phyloP scores from a whole-genome alignment of 352 stramenopile species.

The Globisporangium cederbergense region DNA sequence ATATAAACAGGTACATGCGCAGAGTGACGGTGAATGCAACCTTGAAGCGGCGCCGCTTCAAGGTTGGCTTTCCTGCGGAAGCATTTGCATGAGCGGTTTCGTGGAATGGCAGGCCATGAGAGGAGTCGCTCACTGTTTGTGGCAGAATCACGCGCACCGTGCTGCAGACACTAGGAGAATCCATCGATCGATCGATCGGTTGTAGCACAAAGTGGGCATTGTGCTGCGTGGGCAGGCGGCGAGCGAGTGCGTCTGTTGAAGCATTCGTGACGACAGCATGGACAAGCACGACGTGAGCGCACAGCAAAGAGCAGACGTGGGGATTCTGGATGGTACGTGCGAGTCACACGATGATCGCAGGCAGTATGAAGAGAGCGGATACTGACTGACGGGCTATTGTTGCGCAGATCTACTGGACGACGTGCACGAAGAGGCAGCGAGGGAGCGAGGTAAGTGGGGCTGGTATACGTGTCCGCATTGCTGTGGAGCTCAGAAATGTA shows the following conservation, averaged over 20 bases:
- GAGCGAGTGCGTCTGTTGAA: not conserved
- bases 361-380: not conserved
- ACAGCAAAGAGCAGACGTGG: not conserved
- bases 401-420: slow-evolving; percentile 15
- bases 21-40: slow-evolving; percentile 1
- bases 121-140: not conserved
- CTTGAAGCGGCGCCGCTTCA: not conserved
- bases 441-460: slow-evolving; percentile 6
- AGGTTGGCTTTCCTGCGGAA: not conserved
- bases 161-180: not conserved
- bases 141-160: not conserved
- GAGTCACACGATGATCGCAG: too few species aligned
- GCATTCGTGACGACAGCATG: not conserved
- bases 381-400: not conserved
- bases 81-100: not conserved
- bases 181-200: not conserved
- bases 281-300: not conserved
- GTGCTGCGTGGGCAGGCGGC: not conserved
- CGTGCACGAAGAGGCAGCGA: slow-evolving; percentile 7
- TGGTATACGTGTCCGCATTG: not conserved
- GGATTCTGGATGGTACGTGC: slow-evolving; percentile 5
- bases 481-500: not conserved
- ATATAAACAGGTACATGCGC: not conserved
- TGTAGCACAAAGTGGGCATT: not conserved
- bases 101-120: not conserved